phyloP scores from a whole-genome alignment of 73 alveolate species.

The Tetrahymena elliotti region DNA sequence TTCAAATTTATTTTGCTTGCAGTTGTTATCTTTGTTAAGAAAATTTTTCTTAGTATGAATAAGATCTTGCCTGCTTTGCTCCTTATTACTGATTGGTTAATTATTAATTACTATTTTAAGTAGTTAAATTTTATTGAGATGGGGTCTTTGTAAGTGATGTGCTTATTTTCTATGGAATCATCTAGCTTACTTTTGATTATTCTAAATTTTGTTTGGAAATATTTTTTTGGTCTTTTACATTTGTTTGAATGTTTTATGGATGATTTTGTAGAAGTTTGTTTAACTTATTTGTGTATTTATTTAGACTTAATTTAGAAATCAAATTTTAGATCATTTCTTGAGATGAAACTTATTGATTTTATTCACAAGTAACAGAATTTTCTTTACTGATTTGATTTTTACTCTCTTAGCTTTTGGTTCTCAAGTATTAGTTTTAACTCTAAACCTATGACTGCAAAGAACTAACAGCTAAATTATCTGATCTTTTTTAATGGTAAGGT shows the following conservation, averaged over 20 bases:
- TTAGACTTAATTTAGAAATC: not conserved
- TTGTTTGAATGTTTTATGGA: not conserved
- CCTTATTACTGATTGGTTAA: not conserved
- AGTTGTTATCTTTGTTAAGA: not conserved
- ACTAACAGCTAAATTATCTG: not conserved
- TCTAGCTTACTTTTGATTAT: not conserved
- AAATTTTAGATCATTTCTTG: not conserved
- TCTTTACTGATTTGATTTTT: not conserved
- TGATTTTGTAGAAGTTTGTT: not conserved
- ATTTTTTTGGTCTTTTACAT: not conserved
- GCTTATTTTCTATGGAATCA: not conserved
- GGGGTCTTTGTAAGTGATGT: not conserved
- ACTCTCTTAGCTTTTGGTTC: not conserved
- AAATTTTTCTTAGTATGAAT: not conserved
- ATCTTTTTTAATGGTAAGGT: not conserved
- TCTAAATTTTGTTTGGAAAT: not conserved
- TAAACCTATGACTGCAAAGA: not conserved
- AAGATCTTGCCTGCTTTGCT: not conserved
- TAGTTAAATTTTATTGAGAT: not conserved
- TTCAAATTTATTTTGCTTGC: not conserved
- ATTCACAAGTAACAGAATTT: not conserved
- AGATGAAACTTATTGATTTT: not conserved
- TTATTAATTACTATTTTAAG: not conserved
- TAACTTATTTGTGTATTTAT: not conserved
- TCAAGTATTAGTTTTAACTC: not conserved